Conservation (phyloP, 768 basidiomycete species). For the Mycena pura region DNA sequence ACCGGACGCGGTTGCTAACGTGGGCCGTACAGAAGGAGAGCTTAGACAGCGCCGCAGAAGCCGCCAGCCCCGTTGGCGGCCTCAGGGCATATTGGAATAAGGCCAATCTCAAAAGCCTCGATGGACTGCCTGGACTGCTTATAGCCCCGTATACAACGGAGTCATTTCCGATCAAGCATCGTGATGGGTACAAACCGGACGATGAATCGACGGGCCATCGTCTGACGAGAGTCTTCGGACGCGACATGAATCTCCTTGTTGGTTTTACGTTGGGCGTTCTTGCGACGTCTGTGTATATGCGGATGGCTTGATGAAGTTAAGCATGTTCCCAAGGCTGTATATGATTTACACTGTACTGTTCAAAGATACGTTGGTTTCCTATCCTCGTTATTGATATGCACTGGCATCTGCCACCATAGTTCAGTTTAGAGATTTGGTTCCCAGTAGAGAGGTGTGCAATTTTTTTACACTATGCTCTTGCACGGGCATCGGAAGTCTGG, state of each 20-base stretch:
- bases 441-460: too few relatives aligned
- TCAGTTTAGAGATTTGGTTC: too few relatives aligned
- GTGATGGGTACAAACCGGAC: conserved; percentile 18
- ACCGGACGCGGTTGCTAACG: conserved; percentile 59
- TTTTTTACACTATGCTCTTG: too few relatives aligned
- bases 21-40: conserved; percentile 53
- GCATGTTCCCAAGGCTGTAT: too few relatives aligned
- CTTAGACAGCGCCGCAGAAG: conserved; percentile 38
- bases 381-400: too few relatives aligned
- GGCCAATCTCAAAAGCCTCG: conserved; percentile 58
- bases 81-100: conserved; percentile 62
- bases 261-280: conserved; percentile 22
- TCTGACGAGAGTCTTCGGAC: not conserved
- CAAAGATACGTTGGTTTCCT: too few relatives aligned
- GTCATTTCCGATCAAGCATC: not conserved
- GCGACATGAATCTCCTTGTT: conserved; percentile 10
- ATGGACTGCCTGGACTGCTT: conserved; percentile 60
- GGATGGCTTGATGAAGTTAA: not conserved
- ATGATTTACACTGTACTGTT: too few relatives aligned
- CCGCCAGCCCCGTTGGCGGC: conserved; percentile 39
- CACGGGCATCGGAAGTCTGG: too few relatives aligned
- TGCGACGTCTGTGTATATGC: conserved; percentile 2
- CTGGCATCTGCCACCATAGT: too few relatives aligned
- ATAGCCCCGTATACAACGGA: conserved; percentile 33
- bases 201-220: conserved; percentile 3